Base-by-base conservation (phyloP, 768 basidiomycete genomes). In the Chalciporus chontae region DNA sequence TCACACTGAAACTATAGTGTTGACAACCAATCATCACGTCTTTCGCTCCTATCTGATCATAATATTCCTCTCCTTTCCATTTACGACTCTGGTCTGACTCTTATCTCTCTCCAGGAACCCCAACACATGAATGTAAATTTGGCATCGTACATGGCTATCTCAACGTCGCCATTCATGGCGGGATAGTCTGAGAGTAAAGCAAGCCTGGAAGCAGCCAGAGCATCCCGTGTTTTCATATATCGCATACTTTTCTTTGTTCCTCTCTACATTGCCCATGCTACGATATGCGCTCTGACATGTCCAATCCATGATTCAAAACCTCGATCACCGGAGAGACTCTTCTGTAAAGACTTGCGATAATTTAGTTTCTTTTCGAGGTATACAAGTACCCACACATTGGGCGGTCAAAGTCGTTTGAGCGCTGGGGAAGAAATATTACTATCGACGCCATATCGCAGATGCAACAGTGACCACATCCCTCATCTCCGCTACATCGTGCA, bases 21-120 rank as follows among this genome's bases (percentile, higher is more conserved):
- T 84, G 87, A 93, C 73, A 85, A 78, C 71, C 72, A 81, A 77
- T 59, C 84, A 90, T 90, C 87, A 81, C 70, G 91, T 96, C 93
- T 94, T 94, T 94, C 93, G 92, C 93, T 94, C 91, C 92, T 94
- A 94, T 94, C 91, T 94, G 93, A 94, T 71, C 54, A 31, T 92
- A 91, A 92, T 29, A 29, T 37, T 49, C 31, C 15, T 32, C 29
- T 8, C 26, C 21, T 27, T 52, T 4, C 24, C 34, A 14, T n/a
- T 24, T 24, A 13, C 10, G 14, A 26, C 19, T 18, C 48, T 39
- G 4, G 1, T 49, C 53, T 63, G 47, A 63, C 24, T 13, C 40
- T 45, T 7, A 4, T 24, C 29, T 36, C 14, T 27, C 13, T 48
- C 24, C 21, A 65, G 64, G 66, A 65, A 65, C 48, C 61, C 63